Base-by-base conservation (phyloP, 345 rosid species). In the Syzygium aromaticum region DNA sequence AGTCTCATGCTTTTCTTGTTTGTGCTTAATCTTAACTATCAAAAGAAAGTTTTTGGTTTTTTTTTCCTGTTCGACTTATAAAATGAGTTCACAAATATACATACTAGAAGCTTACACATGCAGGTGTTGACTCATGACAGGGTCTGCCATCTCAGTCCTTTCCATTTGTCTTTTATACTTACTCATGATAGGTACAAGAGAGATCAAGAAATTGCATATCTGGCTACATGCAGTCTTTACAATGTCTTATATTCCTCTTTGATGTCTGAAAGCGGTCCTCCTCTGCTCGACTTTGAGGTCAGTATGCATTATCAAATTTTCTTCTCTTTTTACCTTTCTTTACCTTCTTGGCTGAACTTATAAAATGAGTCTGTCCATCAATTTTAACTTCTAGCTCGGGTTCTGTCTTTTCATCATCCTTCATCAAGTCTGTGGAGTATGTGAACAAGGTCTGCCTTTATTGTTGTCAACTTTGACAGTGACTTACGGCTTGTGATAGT, bases 231-330 rank as follows among this genome's bases (percentile, higher is more conserved):
- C 88, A 95, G 98, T 90, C 98, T 97, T 86, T 86, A 95, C 91
- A 95, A 94, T 90, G 91, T 97, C 87, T 90, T 97, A 89, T 91
- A 89, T 91, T 96, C 95, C 80, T 94, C 98, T 13, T 91, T 97
- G 84, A 92, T 93, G 88, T 95, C 98, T 85, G 99, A 97, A 87
- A 92, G 95, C 82, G 99, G 99, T 89, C 98, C 99, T 86, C 99
- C 99, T 28, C 88, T 97, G 93, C 96, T 97, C 91, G 99, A 97
- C 86, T 96, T 97, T 91, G 99, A 97, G 99, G 99, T 96, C 91
- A 83, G n/a, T 87, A 84, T 43, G 56, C 54, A 27, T 83, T 54
- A 54, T 53, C 22, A 25, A 40, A 19, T 30, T 53, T 38, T 54
- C 52, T 43, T 86, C 51, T 61, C 51, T 43, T 28, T 86, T 85